phyloP scores from a whole-genome alignment of 2,329 filamentous ascomycete species.

The Fusarium concolor region DNA sequence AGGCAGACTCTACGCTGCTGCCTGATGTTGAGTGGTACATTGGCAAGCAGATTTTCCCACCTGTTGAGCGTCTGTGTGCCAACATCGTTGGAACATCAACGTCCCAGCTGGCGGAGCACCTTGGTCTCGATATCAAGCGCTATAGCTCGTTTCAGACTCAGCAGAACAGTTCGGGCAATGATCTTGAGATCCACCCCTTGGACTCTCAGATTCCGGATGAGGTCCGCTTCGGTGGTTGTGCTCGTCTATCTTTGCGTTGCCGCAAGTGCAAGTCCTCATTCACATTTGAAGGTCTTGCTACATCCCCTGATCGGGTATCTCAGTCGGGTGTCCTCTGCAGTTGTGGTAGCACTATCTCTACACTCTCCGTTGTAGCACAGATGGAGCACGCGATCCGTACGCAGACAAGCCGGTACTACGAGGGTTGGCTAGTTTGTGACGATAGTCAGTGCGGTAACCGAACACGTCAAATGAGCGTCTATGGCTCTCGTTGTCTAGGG shows the following conservation, averaged over 20 bases:
- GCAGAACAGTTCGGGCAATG: conserved; percentile 64
- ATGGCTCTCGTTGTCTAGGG: conserved; percentile 89
- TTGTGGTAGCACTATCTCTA: conserved; percentile 74
- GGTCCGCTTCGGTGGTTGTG: conserved; percentile 86
- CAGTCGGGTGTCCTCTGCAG: conserved; percentile 81
- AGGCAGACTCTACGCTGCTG: conserved; percentile 77
- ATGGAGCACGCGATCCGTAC: conserved; percentile 85
- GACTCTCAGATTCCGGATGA: conserved; percentile 95
- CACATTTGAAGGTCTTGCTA: conserved; percentile 79
- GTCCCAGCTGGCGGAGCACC: conserved; percentile 87
- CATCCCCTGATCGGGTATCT: conserved; percentile 69
- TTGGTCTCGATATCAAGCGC: conserved; percentile 89
- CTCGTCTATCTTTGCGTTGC: conserved; percentile 82
- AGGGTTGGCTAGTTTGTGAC: conserved; percentile 90
- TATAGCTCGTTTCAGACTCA: conserved; percentile 69
- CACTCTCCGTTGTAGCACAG: conserved; percentile 83
- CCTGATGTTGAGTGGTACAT: conserved; percentile 99
- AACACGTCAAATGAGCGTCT: conserved; percentile 92
- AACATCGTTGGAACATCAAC: conserved; percentile 95
- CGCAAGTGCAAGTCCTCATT: conserved; percentile 79
- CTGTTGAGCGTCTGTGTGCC: conserved; percentile 95
- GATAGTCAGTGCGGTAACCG: conserved; percentile 87
- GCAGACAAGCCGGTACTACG: conserved; percentile 87
- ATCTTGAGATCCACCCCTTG: conserved; percentile 85
- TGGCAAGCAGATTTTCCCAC: conserved; percentile 97